Conservation (phyloP, 306 rosid genomes). For the Quercus aquifolioides region DNA sequence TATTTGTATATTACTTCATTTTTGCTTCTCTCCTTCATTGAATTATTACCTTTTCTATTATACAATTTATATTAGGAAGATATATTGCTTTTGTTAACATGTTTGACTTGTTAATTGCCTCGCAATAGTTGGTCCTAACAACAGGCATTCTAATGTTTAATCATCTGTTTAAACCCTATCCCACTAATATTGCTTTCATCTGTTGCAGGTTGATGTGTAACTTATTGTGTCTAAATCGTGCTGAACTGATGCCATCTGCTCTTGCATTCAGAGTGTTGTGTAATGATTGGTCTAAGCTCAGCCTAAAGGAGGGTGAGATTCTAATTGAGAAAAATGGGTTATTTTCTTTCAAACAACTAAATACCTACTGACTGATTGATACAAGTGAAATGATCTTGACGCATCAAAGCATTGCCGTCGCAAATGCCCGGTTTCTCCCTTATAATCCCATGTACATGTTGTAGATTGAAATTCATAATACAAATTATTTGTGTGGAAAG, state of each 20-base stretch:
- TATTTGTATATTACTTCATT: background rate
- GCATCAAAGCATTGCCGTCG: conserved; percentile 35
- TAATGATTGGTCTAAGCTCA: conserved; percentile 31
- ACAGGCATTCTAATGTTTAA: background rate
- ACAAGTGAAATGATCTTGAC: conserved; percentile 45
- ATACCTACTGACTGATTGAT: conserved; percentile 67
- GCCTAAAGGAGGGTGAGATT: conserved; percentile 23
- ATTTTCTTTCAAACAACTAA: conserved; percentile 38
- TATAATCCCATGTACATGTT: conserved; percentile 69
- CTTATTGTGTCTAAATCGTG: background rate
- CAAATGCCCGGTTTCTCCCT: conserved; percentile 41
- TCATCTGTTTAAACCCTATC: background rate
- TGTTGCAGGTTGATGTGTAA: conserved; percentile 55
- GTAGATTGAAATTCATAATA: conserved; percentile 62
- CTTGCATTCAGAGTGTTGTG: conserved; percentile 28
- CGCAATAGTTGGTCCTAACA: background rate
- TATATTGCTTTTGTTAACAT: background rate
- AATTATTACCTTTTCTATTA: background rate
- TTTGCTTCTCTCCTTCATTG: background rate
- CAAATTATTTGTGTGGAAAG: conserved; percentile 60
- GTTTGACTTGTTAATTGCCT: background rate
- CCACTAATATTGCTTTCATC: background rate
- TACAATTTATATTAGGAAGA: background rate
- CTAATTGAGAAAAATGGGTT: conserved; percentile 47
- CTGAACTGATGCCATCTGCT: conserved; percentile 28